These are phyloP conservation scores for Chlamydomonas schloesseri DNA, from an alignment of 139 green algal species.

Conservation along the genomic window DNA sequence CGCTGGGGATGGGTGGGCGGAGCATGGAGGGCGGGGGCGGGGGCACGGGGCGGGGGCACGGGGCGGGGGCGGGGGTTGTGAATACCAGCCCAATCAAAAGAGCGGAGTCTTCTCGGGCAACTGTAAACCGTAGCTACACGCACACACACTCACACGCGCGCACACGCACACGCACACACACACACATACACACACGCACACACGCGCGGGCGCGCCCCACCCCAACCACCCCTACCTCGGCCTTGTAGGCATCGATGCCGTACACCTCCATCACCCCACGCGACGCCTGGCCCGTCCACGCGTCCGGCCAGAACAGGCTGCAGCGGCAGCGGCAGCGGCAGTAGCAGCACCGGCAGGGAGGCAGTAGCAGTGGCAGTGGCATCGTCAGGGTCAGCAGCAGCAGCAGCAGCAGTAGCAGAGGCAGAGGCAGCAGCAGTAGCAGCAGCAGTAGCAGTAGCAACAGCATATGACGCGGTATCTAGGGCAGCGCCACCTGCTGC, in stretches of 20 bases:
- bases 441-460: too few relatives aligned
- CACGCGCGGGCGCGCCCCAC: too few relatives aligned
- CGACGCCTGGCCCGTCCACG: slow-evolving; percentile 20
- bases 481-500: too few relatives aligned
- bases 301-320: slow-evolving; percentile 42
- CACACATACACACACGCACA: background rate
- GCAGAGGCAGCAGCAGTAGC: too few relatives aligned
- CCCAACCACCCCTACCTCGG: too few relatives aligned
- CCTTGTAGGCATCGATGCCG: slow-evolving; percentile 12
- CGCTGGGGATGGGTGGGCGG: background rate
- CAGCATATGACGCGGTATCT: too few relatives aligned
- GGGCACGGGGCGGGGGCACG: background rate
- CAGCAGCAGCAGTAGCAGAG: too few relatives aligned
- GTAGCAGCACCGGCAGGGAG: too few relatives aligned
- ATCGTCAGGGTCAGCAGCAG: too few relatives aligned
- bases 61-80: background rate
- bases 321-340: background rate
- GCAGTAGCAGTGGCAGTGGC: too few relatives aligned
- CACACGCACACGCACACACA: background rate
- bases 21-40: background rate
- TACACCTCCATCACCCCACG: slow-evolving; percentile 22
- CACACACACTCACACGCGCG: background rate
- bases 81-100: background rate
- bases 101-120: too few relatives aligned
- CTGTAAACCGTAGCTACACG: too few relatives aligned